These are phyloP conservation scores for Colletotrichum eleusines DNA, from an alignment of 2,329 filamentous ascomycete genomes.

Conservation along the genomic window DNA sequence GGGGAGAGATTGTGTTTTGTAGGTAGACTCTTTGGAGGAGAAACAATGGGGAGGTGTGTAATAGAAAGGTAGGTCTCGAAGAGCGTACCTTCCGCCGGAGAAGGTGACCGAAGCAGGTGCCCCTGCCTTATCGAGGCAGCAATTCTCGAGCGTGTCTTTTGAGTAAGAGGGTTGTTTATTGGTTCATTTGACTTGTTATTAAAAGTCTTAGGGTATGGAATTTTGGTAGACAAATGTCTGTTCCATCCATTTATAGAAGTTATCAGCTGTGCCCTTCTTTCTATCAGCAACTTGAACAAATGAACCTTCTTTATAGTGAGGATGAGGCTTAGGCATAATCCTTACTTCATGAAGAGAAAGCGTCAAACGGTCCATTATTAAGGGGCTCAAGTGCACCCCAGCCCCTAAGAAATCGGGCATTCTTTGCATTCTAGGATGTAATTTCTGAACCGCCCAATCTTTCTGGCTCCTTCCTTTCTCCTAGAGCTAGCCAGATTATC, in stretches of 20 bases:
- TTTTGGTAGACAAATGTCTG: not conserved
- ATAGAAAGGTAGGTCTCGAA: not conserved
- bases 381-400: not conserved
- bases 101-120: not conserved
- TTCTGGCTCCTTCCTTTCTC: not conserved
- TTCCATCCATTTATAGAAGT: not conserved
- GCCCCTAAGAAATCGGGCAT: not conserved
- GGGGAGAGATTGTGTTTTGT: not conserved
- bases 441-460: not conserved
- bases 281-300: not conserved
- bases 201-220: fast-evolving
- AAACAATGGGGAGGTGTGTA: not conserved
- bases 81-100: not conserved
- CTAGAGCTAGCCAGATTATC: not conserved
- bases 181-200: not conserved
- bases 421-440: not conserved
- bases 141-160: not conserved
- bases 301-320: not conserved
- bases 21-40: no score
- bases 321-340: not conserved
- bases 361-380: not conserved
- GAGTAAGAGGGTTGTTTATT: not conserved
- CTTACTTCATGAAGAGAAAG: not conserved
- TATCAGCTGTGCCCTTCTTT: not conserved
- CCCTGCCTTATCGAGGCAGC: not conserved